phyloP scores from a whole-genome alignment of 2,329 filamentous ascomycete genomes.

The Aspergillus sclerotialis region DNA sequence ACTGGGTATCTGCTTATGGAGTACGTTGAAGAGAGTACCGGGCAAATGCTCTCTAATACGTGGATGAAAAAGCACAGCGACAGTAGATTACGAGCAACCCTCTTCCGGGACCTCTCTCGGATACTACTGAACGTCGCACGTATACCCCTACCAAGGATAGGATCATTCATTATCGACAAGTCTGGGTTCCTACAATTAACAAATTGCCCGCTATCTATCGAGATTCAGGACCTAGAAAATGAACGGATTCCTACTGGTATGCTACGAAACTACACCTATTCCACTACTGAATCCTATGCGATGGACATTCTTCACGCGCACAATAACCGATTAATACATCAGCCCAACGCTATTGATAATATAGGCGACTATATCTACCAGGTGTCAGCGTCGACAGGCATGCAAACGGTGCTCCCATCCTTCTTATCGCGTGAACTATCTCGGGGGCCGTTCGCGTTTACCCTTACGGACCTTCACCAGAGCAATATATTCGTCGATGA shows the following conservation, averaged over 20 bases:
- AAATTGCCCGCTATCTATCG: constrained; percentile 18
- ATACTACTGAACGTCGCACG: constrained; percentile 11
- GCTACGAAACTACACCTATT: constrained; percentile 16
- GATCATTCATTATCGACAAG: constrained; percentile 23
- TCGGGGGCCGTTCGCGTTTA: constrained; percentile 27
- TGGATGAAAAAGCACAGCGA: constrained; percentile 4
- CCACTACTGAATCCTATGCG: constrained; percentile 17
- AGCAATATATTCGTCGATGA: constrained; percentile 24
- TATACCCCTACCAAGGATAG: constrained; percentile 23
- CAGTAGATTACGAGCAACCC: constrained; percentile 6
- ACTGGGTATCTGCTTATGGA: too few species aligned
- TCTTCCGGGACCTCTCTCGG: constrained; percentile 6
- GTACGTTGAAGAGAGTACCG: constrained; percentile 5
- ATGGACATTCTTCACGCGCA: constrained; percentile 18
- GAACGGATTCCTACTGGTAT: constrained; percentile 21
- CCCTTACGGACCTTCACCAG: constrained; percentile 35
- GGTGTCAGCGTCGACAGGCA: constrained; percentile 21
- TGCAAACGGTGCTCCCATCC: constrained; percentile 19
- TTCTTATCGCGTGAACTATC: constrained; percentile 22
- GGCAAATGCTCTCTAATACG: constrained; percentile 9
- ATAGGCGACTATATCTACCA: constrained; percentile 20
- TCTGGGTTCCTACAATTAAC: constrained; percentile 13
- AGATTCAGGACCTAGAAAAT: constrained; percentile 18
- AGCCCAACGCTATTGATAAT: constrained; percentile 21
- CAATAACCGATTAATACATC: constrained; percentile 19